phyloP scores from a whole-genome alignment of 1,284 basidiomycete species.

The Microbotryum violaceum region DNA sequence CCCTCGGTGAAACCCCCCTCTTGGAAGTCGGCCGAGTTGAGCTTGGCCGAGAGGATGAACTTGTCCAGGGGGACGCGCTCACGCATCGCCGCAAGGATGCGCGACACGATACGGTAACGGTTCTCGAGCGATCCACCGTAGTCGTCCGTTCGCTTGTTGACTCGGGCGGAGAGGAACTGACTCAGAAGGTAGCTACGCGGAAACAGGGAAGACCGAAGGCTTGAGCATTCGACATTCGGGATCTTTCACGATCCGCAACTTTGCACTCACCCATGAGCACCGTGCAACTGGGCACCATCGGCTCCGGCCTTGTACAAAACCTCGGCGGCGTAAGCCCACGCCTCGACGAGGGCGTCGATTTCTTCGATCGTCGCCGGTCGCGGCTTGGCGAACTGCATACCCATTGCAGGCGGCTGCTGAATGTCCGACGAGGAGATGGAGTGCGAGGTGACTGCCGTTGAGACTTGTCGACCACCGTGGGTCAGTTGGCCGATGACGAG shows the following conservation, averaged over 20 bases:
- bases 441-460: constrained; percentile 34
- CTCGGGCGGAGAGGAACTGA: constrained; percentile 39
- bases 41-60: constrained; percentile 49
- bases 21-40: constrained; percentile 46
- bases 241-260: neutral
- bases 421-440: constrained; percentile 40
- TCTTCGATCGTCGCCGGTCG: constrained; percentile 36
- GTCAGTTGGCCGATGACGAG: constrained; percentile 45
- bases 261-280: constrained; percentile 38
- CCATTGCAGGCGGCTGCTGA: constrained; percentile 31
- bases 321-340: constrained; percentile 42
- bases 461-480: constrained; percentile 44
- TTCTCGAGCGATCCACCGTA: constrained; percentile 45
- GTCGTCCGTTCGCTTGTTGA: constrained; percentile 44
- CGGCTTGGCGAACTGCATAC: constrained; percentile 40
- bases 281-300: constrained; percentile 42
- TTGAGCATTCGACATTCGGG: neutral
- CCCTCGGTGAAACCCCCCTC: constrained; percentile 44
- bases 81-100: constrained; percentile 42
- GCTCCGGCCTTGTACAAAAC: constrained; percentile 40
- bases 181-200: neutral
- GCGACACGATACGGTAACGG: constrained; percentile 42
- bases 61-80: constrained; percentile 36
- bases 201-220: no score
- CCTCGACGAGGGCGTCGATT: constrained; percentile 41